Percentiles rank a stretch among this genome's conserved stretches.
Evolutionary conservation across 495 filamentous ascomycete species (phyloP).

Genomic region (Bacidia gigantensis): DNA sequence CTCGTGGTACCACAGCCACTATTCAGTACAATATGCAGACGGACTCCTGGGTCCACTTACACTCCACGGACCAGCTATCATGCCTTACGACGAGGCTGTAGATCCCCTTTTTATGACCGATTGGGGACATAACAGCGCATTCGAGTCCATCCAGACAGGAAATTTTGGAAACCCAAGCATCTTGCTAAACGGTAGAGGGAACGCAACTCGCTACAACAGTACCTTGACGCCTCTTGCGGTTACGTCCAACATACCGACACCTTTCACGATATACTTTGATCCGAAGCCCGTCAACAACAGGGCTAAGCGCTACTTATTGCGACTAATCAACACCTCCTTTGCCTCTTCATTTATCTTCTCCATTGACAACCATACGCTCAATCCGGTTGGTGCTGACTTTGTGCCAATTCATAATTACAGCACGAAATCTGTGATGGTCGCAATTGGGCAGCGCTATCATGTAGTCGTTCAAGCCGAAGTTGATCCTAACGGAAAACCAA

Average conservation of each 20-base stretch:
- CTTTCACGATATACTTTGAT: neutral
- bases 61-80: constrained; percentile 26
- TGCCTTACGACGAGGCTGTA: constrained; percentile 21
- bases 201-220: constrained; percentile 2
- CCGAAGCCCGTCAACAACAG: neutral
- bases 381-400: constrained; percentile 34
- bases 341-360: constrained; percentile 34
- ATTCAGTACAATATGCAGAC: constrained; percentile 29
- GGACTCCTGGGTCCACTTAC: constrained; percentile 23
- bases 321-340: constrained; percentile 31
- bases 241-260: neutral
- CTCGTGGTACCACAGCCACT: constrained; percentile 46
- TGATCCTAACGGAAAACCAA: neutral
- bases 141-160: constrained; percentile 8
- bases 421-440: constrained; percentile 34
- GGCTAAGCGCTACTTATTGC: constrained; percentile 31
- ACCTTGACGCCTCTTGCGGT: neutral
- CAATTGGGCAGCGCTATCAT: constrained; percentile 38
- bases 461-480: constrained; percentile 26
- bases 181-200: constrained; percentile 26
- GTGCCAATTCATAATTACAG: constrained; percentile 33
- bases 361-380: constrained; percentile 34
- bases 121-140: constrained; percentile 8
- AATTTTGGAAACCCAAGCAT: constrained; percentile 34
- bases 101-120: constrained; percentile 9